phyloP scores from a whole-genome alignment of 2,329 filamentous ascomycete species.

The Fusarium sp. region DNA sequence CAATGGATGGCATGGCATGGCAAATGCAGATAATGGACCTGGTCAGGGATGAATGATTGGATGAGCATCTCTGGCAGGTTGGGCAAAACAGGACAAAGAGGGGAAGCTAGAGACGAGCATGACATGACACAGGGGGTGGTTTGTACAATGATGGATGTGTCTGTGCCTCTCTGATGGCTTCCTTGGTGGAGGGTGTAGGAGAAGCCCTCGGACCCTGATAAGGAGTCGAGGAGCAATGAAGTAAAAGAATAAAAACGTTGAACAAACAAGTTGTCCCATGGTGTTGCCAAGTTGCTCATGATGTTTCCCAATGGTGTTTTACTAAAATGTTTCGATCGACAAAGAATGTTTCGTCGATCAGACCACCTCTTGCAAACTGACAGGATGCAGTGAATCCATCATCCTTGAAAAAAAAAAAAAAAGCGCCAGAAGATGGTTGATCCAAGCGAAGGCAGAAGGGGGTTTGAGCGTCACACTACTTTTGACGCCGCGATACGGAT shows the following conservation, averaged over 20 bases:
- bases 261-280: conserved; percentile 1
- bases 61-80: conserved; percentile 24
- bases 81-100: conserved; percentile 31
- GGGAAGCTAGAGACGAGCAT: conserved; percentile 11
- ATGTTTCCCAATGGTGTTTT: neutral
- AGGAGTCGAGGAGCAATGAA: neutral
- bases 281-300: too few relatives aligned
- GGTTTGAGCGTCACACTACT: conserved; percentile 11
- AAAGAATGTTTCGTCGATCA: neutral
- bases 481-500: conserved; percentile 8
- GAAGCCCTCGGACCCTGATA: neutral
- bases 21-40: conserved; percentile 27
- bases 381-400: conserved; percentile 6
- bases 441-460: conserved; percentile 18
- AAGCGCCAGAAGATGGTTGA: conserved; percentile 21
- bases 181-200: conserved; percentile 32
- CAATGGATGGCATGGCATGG: conserved; percentile 10
- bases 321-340: neutral
- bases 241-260: conserved; percentile 22
- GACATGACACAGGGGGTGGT: conserved; percentile 22
- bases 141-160: conserved; percentile 36
- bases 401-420: neutral
- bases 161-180: conserved; percentile 4
- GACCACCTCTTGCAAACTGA: neutral
- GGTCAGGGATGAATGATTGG: conserved; percentile 4